phyloP scores from a whole-genome alignment of 1,284 basidiomycete species.

The Neonothopanus nambi region DNA sequence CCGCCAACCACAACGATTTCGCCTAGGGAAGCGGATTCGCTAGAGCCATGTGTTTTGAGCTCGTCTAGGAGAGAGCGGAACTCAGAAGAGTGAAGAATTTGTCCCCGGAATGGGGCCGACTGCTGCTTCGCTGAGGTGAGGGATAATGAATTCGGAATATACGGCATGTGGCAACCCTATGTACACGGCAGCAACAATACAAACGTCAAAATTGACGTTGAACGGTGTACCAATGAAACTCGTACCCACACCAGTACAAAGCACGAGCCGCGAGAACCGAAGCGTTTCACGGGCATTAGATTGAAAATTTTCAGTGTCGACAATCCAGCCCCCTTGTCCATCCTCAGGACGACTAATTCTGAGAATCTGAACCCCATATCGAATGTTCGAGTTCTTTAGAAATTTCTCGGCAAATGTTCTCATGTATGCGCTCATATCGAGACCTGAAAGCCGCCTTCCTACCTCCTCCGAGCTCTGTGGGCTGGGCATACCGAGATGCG shows the following conservation, averaged over 20 bases:
- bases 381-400: conserved; percentile 42
- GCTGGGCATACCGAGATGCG: conserved; percentile 47
- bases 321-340: conserved; percentile 37
- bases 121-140: conserved; percentile 31
- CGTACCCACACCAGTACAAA: conserved; percentile 59
- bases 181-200: too few relatives aligned
- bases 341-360: conserved; percentile 36
- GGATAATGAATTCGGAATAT: conserved; percentile 40
- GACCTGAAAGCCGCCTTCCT: conserved; percentile 45
- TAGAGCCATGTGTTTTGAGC: conserved; percentile 29
- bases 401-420: conserved; percentile 29
- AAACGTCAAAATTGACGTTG: too few relatives aligned
- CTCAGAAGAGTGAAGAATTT: conserved; percentile 50
- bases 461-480: conserved; percentile 29
- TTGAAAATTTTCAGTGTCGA: conserved; percentile 38
- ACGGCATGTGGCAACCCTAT: conserved; percentile 55
- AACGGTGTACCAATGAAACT: too few relatives aligned
- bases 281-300: conserved; percentile 28
- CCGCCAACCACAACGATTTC: conserved; percentile 51
- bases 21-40: neutral
- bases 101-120: conserved; percentile 44
- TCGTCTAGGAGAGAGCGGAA: conserved; percentile 41
- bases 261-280: conserved; percentile 45
- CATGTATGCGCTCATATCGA: conserved; percentile 53
- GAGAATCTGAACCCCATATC: conserved; percentile 43